phyloP scores from a whole-genome alignment of 2,329 filamentous ascomycete species.

The Beauveria caledonica region DNA sequence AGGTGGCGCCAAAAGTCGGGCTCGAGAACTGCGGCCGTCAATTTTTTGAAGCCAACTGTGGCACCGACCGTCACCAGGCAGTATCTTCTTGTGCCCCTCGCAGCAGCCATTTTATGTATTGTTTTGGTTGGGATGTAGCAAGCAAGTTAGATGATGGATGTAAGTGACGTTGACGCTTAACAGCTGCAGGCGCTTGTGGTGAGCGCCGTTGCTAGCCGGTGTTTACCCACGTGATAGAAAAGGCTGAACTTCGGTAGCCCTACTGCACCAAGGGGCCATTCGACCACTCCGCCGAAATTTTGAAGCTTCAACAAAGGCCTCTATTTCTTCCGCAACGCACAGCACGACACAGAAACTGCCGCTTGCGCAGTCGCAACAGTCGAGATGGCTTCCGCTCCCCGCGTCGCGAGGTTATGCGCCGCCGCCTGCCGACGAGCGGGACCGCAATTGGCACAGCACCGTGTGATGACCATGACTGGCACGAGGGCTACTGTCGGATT shows the following conservation, averaged over 20 bases:
- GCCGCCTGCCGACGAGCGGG: conserved; percentile 25
- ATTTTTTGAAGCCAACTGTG: conserved; percentile 69
- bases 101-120: conserved; percentile 1
- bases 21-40: conserved; percentile 60
- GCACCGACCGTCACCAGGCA: conserved; percentile 91
- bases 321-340: conserved; percentile 14
- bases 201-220: neutral
- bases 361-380: conserved; percentile 7
- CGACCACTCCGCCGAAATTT: conserved; percentile 23
- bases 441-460: neutral
- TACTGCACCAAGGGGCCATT: neutral
- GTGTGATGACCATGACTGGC: neutral
- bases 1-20: conserved; percentile 56
- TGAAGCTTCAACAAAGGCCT: conserved; percentile 17
- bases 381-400: conserved; percentile 32
- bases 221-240: neutral
- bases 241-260: conserved; percentile 6
- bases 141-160: neutral
- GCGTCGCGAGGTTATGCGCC: conserved; percentile 29
- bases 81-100: conserved; percentile 19
- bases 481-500: conserved; percentile 17
- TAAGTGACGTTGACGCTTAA: conserved; percentile 7
- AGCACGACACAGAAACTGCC: conserved; percentile 16
- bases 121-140: neutral
- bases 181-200: conserved; percentile 10